Evolutionary conservation across 2,329 filamentous ascomycete species (phyloP).

Genomic region (Stagonosporopsis vannaccii): DNA sequence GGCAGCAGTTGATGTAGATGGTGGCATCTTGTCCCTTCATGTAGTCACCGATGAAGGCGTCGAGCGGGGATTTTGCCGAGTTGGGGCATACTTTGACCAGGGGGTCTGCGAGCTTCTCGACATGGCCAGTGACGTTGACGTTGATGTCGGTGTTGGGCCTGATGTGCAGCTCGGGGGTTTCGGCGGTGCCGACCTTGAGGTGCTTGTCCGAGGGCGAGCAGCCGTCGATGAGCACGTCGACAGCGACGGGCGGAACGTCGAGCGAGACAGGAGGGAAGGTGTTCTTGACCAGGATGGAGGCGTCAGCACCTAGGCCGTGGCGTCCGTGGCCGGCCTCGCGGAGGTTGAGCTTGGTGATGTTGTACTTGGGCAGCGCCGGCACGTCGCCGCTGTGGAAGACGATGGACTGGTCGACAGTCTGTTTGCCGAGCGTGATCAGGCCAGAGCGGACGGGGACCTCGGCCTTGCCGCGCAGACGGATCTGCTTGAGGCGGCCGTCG

Average conservation of each 20-base stretch:
- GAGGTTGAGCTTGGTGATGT: conserved; percentile 81
- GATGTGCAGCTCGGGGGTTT: conserved; percentile 71
- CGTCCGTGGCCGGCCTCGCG: conserved; percentile 69
- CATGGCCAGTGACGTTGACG: conserved; percentile 73
- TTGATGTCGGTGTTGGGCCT: conserved; percentile 71
- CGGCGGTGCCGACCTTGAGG: conserved; percentile 80
- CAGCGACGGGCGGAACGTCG: conserved; percentile 78
- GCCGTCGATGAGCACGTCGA: conserved; percentile 84
- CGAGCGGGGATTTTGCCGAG: conserved; percentile 80
- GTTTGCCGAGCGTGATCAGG: conserved; percentile 77
- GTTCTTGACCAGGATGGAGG: conserved; percentile 75
- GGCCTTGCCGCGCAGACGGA: conserved; percentile 77
- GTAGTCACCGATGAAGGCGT: conserved; percentile 80
- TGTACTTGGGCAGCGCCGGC: conserved; percentile 80
- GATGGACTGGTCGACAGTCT: conserved; percentile 76
- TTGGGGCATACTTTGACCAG: conserved; percentile 78
- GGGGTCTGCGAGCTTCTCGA: conserved; percentile 75
- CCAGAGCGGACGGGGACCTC: conserved; percentile 79
- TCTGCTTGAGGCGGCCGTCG: conserved; percentile 73
- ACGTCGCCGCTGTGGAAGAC: conserved; percentile 79
- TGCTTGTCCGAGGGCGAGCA: conserved; percentile 75
- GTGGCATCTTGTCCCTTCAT: conserved; percentile 80
- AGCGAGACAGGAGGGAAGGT: conserved; percentile 81
- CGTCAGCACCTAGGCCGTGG: conserved; percentile 79
- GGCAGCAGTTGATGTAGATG: conserved; percentile 82